These are phyloP conservation scores for Trichoderma cornu-damae DNA, from an alignment of 2,329 filamentous ascomycete species.

Conservation along the genomic window DNA sequence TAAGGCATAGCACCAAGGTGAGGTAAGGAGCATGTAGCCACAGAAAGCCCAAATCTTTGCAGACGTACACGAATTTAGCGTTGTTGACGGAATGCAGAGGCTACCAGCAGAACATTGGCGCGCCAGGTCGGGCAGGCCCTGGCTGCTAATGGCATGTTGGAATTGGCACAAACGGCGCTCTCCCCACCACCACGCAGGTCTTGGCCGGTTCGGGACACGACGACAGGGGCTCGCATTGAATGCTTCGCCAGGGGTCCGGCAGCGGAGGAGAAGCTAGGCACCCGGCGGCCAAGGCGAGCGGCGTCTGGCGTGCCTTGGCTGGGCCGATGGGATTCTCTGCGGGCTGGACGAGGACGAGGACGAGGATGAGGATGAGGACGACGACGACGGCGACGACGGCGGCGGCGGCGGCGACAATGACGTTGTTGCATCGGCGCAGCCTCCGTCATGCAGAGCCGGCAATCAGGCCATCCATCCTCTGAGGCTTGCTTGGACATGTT, in stretches of 20 bases:
- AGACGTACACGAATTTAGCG: conserved; percentile 5
- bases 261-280: conserved; percentile 11
- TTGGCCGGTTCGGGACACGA: conserved; percentile 7
- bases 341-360: too few relatives aligned
- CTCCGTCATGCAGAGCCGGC: conserved; percentile 12
- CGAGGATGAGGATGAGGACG: too few relatives aligned
- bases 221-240: conserved; percentile 12
- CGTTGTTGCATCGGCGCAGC: neutral
- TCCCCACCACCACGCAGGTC: conserved; percentile 12
- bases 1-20: too few relatives aligned
- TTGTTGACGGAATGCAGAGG: neutral
- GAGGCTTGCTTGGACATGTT: neutral
- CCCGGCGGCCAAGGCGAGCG: conserved; percentile 12
- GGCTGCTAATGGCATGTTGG: neutral
- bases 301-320: neutral
- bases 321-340: neutral
- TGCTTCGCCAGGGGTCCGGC: neutral
- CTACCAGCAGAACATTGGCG: neutral
- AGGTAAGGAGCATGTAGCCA: neutral
- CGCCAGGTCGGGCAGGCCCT: conserved; percentile 5
- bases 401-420: too few relatives aligned
- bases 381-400: too few relatives aligned
- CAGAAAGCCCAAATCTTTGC: conserved; percentile 1
- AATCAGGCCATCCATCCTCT: conserved; percentile 7
- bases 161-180: conserved; percentile 14